These are phyloP conservation scores for Sporothrix mexicana DNA, from an alignment of 2,329 filamentous ascomycete genomes.

Conservation along the genomic window DNA sequence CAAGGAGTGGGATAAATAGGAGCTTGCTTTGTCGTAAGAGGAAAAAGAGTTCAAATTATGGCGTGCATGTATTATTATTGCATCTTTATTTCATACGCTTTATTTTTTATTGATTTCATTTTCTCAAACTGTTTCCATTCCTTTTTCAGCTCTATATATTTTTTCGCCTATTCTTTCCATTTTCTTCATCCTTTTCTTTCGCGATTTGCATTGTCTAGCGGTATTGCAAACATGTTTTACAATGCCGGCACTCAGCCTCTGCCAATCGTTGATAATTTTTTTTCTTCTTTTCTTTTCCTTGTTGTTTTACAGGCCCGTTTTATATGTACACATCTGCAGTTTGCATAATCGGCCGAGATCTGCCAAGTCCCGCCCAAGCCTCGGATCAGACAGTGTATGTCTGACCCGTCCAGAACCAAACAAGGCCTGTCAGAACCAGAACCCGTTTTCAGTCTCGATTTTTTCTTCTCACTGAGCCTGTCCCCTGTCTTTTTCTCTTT, in stretches of 20 bases:
- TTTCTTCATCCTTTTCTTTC: background rate
- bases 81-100: background rate
- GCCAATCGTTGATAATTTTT: background rate
- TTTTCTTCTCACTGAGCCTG: no score
- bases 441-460: no score
- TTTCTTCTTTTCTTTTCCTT: background rate
- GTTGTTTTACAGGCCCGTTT: background rate
- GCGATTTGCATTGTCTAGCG: conserved; percentile 9
- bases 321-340: background rate
- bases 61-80: no score
- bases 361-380: conserved; percentile 27
- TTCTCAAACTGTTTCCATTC: background rate
- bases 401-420: background rate
- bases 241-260: background rate
- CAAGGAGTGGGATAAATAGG: conserved; percentile 53
- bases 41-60: background rate
- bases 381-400: conserved; percentile 17
- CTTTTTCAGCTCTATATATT: background rate
- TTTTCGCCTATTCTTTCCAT: background rate
- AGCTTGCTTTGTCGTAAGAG: background rate
- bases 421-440: no score
- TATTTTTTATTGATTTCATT: background rate
- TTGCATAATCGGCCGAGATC: conserved; percentile 28
- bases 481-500: background rate
- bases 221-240: conserved; percentile 24